Conservation (phyloP, 1,139 yeast species). For the Kurtzmaniella quercitrusa region DNA sequence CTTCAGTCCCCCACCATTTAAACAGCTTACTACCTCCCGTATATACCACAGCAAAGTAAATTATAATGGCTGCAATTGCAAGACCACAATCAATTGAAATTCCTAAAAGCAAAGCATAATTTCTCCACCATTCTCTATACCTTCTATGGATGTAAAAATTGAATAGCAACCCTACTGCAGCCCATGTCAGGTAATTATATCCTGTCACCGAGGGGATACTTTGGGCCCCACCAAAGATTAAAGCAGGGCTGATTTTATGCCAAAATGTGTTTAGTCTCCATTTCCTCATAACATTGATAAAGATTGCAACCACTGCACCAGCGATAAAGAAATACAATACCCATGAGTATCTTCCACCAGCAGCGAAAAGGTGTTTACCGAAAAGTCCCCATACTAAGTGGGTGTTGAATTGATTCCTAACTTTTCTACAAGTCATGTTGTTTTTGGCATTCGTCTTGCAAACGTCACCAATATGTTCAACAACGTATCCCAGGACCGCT, state of each 20-base stretch:
- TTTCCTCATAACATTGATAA: slow-evolving; percentile 9
- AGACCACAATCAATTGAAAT: slow-evolving; percentile 27
- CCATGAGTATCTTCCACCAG: slow-evolving; percentile 10
- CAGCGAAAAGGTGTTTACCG: slow-evolving; percentile 7
- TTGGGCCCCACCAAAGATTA: slow-evolving; percentile 17
- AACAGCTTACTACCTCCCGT: slow-evolving; percentile 13
- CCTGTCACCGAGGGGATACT: slow-evolving; percentile 22
- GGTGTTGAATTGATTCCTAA: slow-evolving; percentile 8
- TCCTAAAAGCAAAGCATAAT: slow-evolving; percentile 38
- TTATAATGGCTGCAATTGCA: slow-evolving; percentile 19
- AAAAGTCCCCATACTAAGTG: slow-evolving; percentile 11
- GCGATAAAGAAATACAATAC: slow-evolving; percentile 12
- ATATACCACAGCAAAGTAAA: slow-evolving; percentile 18
- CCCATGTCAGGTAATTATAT: slow-evolving; percentile 18
- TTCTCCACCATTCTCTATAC: slow-evolving; percentile 14
- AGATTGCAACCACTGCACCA: slow-evolving; percentile 12
- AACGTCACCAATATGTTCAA: slow-evolving; percentile 11
- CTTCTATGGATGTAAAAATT: slow-evolving; percentile 14
- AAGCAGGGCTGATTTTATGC: slow-evolving; percentile 11
- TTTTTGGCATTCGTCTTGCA: slow-evolving; percentile 10
- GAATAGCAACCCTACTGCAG: slow-evolving; percentile 12
- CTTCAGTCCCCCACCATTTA: slow-evolving; percentile 12
- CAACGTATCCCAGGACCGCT: slow-evolving; percentile 7
- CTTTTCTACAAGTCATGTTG: slow-evolving; percentile 10
- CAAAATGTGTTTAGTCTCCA: slow-evolving; percentile 13